Conservation (phyloP, 73 alveolate species). For the Uronychia setigera region DNA sequence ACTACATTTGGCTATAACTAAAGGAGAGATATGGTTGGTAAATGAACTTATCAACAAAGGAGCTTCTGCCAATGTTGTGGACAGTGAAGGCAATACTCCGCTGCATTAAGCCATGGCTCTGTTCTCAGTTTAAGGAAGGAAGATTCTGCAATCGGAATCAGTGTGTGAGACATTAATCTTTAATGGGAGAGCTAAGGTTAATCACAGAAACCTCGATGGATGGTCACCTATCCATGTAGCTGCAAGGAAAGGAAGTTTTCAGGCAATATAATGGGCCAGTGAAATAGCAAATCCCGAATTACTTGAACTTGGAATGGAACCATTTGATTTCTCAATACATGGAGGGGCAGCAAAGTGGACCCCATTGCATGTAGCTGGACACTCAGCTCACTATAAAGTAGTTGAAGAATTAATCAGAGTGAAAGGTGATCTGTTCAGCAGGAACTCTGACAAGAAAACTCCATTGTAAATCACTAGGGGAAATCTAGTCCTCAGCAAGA, state of each 20-base stretch:
- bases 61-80: constrained; percentile 63
- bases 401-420: constrained; percentile 45
- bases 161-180: not conserved
- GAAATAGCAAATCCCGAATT: constrained; percentile 41
- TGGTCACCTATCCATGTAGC: constrained; percentile 78
- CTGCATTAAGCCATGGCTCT: constrained; percentile 67
- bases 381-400: constrained; percentile 59
- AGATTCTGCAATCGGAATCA: not conserved
- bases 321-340: constrained; percentile 60
- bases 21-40: constrained; percentile 48
- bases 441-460: constrained; percentile 79
- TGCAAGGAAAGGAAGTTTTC: constrained; percentile 54
- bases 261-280: constrained; percentile 60
- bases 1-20: constrained; percentile 64
- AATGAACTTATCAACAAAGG: constrained; percentile 56
- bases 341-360: constrained; percentile 67
- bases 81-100: constrained; percentile 71
- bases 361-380: constrained; percentile 72
- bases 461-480: constrained; percentile 83
- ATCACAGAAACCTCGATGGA: constrained; percentile 58
- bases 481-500: constrained; percentile 72
- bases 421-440: constrained; percentile 50
- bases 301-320: constrained; percentile 15
- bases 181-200: constrained; percentile 49
- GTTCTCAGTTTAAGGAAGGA: constrained; percentile 20